phyloP scores from a whole-genome alignment of 2,329 filamentous ascomycete species.

The Stagonosporopsis tanaceti region DNA sequence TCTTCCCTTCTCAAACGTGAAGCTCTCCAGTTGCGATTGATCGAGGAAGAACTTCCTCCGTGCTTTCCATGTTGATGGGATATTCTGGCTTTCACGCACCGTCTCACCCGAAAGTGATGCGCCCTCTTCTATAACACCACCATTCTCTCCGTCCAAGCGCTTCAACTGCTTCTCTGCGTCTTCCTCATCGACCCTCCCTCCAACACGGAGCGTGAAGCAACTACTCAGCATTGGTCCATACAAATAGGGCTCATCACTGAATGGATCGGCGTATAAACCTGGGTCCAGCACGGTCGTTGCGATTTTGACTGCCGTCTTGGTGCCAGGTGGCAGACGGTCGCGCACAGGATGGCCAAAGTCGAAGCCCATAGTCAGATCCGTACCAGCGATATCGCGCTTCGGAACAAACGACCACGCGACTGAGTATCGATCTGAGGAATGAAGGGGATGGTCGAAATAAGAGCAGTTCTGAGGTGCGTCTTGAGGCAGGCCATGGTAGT shows the following conservation, averaged over 20 bases:
- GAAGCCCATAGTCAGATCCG: conserved; percentile 46
- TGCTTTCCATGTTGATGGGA: conserved; percentile 53
- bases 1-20: conserved; percentile 55
- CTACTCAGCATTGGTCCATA: conserved; percentile 49
- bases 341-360: conserved; percentile 49
- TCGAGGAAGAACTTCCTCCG: conserved; percentile 56
- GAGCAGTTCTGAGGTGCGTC: conserved; percentile 34
- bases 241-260: conserved; percentile 48
- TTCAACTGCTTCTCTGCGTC: conserved; percentile 36
- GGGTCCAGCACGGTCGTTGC: conserved; percentile 48
- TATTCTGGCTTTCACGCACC: conserved; percentile 37
- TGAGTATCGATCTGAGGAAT: conserved; percentile 47
- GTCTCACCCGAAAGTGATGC: conserved; percentile 35
- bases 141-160: conserved; percentile 27
- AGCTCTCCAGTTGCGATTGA: conserved; percentile 43
- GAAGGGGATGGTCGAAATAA: conserved; percentile 46
- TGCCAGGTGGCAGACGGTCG: conserved; percentile 49
- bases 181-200: conserved; percentile 31
- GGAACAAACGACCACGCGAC: conserved; percentile 50
- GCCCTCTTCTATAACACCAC: conserved; percentile 51
- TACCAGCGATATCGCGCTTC: conserved; percentile 40
- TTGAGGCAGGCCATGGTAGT: conserved; percentile 47
- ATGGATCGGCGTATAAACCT: conserved; percentile 48
- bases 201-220: conserved; percentile 45
- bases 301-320: conserved; percentile 48